Conservation (phyloP, 1,284 basidiomycete genomes). For the Trametes polyzona region DNA sequence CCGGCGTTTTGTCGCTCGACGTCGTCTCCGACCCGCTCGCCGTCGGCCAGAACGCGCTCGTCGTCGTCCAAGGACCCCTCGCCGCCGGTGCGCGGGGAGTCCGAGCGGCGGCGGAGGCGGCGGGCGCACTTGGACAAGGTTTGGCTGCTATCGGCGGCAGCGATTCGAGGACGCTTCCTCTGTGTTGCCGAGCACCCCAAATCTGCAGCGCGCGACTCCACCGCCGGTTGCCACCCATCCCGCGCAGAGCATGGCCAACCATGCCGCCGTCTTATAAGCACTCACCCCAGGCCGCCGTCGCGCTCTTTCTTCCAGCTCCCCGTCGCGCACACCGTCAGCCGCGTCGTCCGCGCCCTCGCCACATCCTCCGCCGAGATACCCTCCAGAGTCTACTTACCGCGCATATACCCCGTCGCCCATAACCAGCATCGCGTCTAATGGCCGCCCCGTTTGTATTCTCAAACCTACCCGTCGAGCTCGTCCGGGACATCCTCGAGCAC, state of each 20-base stretch:
- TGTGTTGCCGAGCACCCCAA: conserved; percentile 31
- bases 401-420: conserved; percentile 14
- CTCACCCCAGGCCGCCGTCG: background rate
- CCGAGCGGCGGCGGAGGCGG: background rate
- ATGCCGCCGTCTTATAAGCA: conserved; percentile 15
- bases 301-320: conserved; percentile 7
- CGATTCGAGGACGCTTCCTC: conserved; percentile 22
- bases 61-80: background rate
- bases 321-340: conserved; percentile 9
- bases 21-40: conserved; percentile 3
- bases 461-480: conserved; percentile 41
- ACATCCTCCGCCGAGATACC: conserved; percentile 8
- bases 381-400: conserved; percentile 1
- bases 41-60: background rate
- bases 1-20: conserved; percentile 5
- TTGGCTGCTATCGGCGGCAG: conserved; percentile 14
- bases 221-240: conserved; percentile 15
- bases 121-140: conserved; percentile 15
- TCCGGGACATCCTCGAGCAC: conserved; percentile 41
- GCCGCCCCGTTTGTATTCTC: conserved; percentile 30
- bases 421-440: conserved; percentile 9
- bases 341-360: background rate
- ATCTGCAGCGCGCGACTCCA: conserved; percentile 22
- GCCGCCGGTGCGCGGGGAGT: background rate
- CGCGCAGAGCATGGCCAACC: background rate